These are phyloP conservation scores for Coemansia sp. DNA, from an alignment of 192 early-diverging fungal genomes.

Conservation along the genomic window DNA sequence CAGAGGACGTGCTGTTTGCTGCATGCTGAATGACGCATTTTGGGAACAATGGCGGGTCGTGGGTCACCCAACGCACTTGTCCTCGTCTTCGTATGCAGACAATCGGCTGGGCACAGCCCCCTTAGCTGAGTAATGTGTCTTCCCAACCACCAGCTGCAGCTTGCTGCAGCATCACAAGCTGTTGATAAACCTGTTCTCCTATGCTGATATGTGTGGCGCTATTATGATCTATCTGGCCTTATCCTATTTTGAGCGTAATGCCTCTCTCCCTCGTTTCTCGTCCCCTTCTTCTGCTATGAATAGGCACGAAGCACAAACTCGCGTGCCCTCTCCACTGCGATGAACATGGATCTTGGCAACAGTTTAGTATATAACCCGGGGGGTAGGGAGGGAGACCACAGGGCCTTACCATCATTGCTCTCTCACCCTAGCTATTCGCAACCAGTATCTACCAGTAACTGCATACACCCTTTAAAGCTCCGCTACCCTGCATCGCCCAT, in stretches of 20 bases:
- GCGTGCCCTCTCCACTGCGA: neutral
- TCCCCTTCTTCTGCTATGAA: slow-evolving; percentile 8
- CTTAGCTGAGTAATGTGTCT: slow-evolving; percentile 9
- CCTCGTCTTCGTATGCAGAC: slow-evolving; percentile 9
- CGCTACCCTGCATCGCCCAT: neutral
- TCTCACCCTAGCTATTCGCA: neutral
- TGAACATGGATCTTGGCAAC: slow-evolving; percentile 14
- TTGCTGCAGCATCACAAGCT: slow-evolving; percentile 2
- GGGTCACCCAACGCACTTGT: slow-evolving; percentile 8
- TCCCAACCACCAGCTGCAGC: slow-evolving; percentile 5
- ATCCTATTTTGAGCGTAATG: slow-evolving; percentile 11
- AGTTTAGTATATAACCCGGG: slow-evolving; percentile 11
- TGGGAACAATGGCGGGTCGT: slow-evolving; percentile 8
- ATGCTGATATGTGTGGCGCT: slow-evolving; percentile 15
- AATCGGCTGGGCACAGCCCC: slow-evolving; percentile 8
- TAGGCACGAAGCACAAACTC: slow-evolving; percentile 8
- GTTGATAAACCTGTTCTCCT: slow-evolving; percentile 4
- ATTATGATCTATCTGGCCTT: slow-evolving; percentile 11
- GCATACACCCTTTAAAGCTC: neutral
- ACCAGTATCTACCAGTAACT: slow-evolving; percentile 1
- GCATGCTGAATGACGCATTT: slow-evolving; percentile 12
- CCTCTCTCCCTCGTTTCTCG: neutral
- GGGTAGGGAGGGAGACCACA: neutral
- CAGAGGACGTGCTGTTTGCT: neutral
- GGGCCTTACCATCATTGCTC: neutral